Evolutionary conservation across 2,329 filamentous ascomycete species (phyloP), one percentile per base, ranked within the genome.

Genomic region (Knoxdaviesia proteae): DNA sequence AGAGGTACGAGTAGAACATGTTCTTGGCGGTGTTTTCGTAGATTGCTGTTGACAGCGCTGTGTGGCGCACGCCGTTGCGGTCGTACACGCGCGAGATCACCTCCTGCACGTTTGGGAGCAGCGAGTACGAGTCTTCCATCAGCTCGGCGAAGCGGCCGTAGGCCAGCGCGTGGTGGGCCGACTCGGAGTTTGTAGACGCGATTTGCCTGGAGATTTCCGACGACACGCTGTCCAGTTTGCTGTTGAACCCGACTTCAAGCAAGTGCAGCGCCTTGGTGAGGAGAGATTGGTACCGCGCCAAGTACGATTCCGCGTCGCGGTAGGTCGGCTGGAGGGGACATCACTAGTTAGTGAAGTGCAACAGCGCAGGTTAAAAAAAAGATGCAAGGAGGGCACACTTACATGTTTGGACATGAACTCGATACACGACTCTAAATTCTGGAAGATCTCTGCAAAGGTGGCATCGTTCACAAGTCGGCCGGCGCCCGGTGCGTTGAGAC

Each of bases 391-490:
- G 20, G 20, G 20, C 20, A 32, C 35, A 57, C 77, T 56, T 60
- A 86, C 81, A 62, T 94, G 84, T 42, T 74, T 68, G 47, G 82
- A 73, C 86, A 96, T 94, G 55, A 96, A 96, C 32, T 78, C 79
- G 50, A 98, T 74, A 56, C 88, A 98, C 42, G 84, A 76, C 58
- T 96, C 87, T 41, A 98, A 65, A 48, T 84, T 88, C 39, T 74
- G 70, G 40, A 98, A 64, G 68, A 96, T 92, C 42, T 94, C 83
- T 2, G 80, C 77, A 54, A 96, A 94, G 38, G 82, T 80, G 41
- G 80, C 77, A 44, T 80, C 79, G 39, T 87, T 80, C 10, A 94
- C 87, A 44, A 94, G 68, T 45, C 80, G 84, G 40, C 83, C 78
- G 20, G 88, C 87, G 1, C 87, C 86, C 0, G 90, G 87, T 0